Evolutionary conservation across 2,329 filamentous ascomycete genomes (phyloP).

Genomic region (Boeremia lycopersici): DNA sequence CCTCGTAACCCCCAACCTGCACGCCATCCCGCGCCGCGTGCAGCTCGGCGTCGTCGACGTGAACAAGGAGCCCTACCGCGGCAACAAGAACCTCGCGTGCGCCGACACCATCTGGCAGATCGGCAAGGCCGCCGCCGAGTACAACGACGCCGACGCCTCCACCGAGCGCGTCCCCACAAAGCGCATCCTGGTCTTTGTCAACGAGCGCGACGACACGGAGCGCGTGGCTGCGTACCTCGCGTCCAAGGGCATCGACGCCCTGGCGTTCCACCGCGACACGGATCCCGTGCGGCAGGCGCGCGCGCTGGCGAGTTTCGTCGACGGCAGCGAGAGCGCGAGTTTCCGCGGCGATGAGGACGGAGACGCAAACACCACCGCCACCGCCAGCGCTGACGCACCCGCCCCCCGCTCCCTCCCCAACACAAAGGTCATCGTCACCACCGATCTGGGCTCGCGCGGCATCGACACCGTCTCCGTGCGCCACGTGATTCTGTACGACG

Average conservation of each 20-base stretch:
- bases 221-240: conserved; percentile 79
- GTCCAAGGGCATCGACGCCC: conserved; percentile 85
- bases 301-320: conserved; percentile 72
- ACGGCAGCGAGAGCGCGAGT: conserved; percentile 21
- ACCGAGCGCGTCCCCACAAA: conserved; percentile 71
- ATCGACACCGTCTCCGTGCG: conserved; percentile 92
- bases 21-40: conserved; percentile 92
- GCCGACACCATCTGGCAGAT: conserved; percentile 95
- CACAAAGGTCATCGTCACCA: conserved; percentile 91
- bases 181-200: conserved; percentile 93
- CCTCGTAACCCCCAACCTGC: conserved; percentile 92
- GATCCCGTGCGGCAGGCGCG: conserved; percentile 77
- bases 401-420: conserved; percentile 64
- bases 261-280: conserved; percentile 84
- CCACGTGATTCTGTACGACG: conserved; percentile 92
- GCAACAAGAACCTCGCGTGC: conserved; percentile 91
- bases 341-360: background rate
- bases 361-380: background rate
- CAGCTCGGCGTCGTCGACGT: conserved; percentile 93
- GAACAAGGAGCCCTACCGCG: conserved; percentile 87
- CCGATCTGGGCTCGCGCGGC: conserved; percentile 87
- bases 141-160: conserved; percentile 42
- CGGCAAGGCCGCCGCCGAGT: conserved; percentile 61
- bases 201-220: conserved; percentile 87
- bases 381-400: conserved; percentile 9